phyloP scores from a whole-genome alignment of 73 alveolate species.

The Tetrahymena malaccensis region DNA sequence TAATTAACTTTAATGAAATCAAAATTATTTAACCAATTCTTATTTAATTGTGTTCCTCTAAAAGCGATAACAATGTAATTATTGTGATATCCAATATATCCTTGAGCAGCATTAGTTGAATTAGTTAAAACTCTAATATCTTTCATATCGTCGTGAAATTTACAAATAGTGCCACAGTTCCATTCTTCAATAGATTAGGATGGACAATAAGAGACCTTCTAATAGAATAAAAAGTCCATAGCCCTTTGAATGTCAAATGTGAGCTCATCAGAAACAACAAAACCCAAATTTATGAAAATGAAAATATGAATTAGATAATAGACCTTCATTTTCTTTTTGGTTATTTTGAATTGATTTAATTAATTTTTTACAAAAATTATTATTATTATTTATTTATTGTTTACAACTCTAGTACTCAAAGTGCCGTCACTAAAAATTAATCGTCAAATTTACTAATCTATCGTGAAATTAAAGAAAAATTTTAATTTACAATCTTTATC shows the following conservation, averaged over 20 bases:
- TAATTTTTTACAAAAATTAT: too few species aligned
- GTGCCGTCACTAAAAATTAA: background rate
- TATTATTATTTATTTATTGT: too few species aligned
- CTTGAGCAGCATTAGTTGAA: background rate
- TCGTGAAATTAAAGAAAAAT: background rate
- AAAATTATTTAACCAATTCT: constrained; percentile 23
- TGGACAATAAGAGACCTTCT: background rate
- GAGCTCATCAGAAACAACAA: background rate
- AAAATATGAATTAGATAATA: background rate
- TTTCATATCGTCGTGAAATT: background rate
- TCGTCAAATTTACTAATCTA: background rate
- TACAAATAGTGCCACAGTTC: background rate
- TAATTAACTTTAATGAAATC: constrained; percentile 6
- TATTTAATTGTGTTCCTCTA: constrained; percentile 30
- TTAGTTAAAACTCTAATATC: background rate
- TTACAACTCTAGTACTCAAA: background rate
- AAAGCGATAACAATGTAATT: constrained; percentile 12
- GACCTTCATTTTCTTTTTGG: background rate
- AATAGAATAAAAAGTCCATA: background rate
- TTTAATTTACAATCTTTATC: too few species aligned
- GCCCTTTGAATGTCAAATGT: background rate
- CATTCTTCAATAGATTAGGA: background rate
- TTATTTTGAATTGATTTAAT: background rate
- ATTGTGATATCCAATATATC: background rate
- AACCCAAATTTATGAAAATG: background rate